Percentiles rank a stretch among this genome's conserved stretches.
Evolutionary conservation across 2,329 filamentous ascomycete species (phyloP).

Genomic region (Ophiostoma quercus): DNA sequence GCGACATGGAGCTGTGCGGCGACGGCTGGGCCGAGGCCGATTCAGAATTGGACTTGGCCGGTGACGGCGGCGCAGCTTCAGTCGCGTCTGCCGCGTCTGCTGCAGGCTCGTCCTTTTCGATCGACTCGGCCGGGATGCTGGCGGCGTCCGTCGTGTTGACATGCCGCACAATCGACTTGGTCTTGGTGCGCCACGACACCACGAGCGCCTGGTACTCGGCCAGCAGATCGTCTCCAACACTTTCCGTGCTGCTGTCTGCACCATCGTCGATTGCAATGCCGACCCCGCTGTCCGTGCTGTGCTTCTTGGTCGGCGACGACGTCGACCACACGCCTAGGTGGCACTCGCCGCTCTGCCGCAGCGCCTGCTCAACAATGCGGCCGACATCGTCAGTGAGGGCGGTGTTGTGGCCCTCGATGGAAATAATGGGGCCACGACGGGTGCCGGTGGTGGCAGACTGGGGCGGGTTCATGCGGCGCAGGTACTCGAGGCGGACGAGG

Average conservation of each 20-base stretch:
- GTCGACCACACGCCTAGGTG: conserved; percentile 7
- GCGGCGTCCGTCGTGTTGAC: conserved; percentile 34
- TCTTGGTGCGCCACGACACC: conserved; percentile 69
- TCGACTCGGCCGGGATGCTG: neutral
- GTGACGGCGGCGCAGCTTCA: neutral
- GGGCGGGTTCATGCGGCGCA: conserved; percentile 70
- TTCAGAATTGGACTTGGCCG: neutral
- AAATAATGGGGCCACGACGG: conserved; percentile 71
- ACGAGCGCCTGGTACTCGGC: conserved; percentile 62
- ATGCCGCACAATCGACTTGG: conserved; percentile 60
- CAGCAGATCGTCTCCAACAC: conserved; percentile 37
- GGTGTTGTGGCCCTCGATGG: conserved; percentile 68
- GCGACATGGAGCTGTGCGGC: neutral
- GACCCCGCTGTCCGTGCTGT: conserved; percentile 11
- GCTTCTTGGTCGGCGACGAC: conserved; percentile 14
- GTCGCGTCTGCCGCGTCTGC: neutral
- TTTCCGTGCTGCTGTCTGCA: conserved; percentile 24
- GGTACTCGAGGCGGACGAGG: conserved; percentile 67
- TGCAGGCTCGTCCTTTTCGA: neutral
- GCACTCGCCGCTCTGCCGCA: conserved; percentile 41
- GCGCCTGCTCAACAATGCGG: conserved; percentile 58
- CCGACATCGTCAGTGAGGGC: conserved; percentile 53
- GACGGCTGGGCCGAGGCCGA: neutral
- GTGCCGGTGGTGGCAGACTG: conserved; percentile 35
- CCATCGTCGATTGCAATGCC: conserved; percentile 14